These are phyloP conservation scores for Mortierella sp. DNA, from an alignment of 371 early-diverging fungal genomes.

Conservation along the genomic window DNA sequence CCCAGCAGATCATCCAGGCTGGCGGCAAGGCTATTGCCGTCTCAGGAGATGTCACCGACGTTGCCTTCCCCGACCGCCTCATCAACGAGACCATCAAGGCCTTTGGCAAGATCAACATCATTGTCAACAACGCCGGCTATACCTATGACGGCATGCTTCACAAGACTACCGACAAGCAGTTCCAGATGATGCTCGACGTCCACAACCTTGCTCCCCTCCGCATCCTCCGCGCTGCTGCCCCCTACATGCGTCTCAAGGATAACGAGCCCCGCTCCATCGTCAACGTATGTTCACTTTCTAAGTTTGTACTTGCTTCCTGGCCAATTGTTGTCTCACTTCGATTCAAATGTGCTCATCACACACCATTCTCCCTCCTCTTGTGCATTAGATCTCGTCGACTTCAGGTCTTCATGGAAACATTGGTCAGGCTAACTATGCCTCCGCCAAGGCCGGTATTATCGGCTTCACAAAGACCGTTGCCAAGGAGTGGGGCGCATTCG, in stretches of 20 bases:
- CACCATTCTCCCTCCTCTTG: not conserved
- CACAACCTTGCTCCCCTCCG: constrained; percentile 81
- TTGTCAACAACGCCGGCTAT: constrained; percentile 81
- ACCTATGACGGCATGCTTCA: constrained; percentile 80
- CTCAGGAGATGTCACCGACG: constrained; percentile 70
- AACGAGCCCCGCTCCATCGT: constrained; percentile 63
- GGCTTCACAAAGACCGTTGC: constrained; percentile 74
- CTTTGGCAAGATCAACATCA: constrained; percentile 79
- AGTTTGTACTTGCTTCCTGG: too few species aligned
- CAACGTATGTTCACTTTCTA: constrained; percentile 58
- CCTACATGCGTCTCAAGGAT: constrained; percentile 63
- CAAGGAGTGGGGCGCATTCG: constrained; percentile 74
- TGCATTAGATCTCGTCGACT: constrained; percentile 71
- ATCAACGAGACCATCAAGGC: constrained; percentile 71
- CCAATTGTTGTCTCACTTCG: not conserved
- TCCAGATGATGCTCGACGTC: constrained; percentile 76
- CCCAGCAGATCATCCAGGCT: constrained; percentile 70
- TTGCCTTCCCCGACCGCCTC: constrained; percentile 70
- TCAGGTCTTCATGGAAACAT: constrained; percentile 80
- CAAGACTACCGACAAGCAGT: constrained; percentile 80
- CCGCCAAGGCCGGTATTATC: constrained; percentile 72
- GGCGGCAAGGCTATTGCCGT: constrained; percentile 74
- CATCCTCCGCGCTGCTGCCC: constrained; percentile 75
- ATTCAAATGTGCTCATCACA: not conserved
- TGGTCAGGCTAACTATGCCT: constrained; percentile 73